Percentiles rank a stretch among this genome's conserved stretches.
These are phyloP conservation scores for Phellinidium pouzarii DNA, from an alignment of 1,284 basidiomycete species.

Conservation along the genomic window DNA sequence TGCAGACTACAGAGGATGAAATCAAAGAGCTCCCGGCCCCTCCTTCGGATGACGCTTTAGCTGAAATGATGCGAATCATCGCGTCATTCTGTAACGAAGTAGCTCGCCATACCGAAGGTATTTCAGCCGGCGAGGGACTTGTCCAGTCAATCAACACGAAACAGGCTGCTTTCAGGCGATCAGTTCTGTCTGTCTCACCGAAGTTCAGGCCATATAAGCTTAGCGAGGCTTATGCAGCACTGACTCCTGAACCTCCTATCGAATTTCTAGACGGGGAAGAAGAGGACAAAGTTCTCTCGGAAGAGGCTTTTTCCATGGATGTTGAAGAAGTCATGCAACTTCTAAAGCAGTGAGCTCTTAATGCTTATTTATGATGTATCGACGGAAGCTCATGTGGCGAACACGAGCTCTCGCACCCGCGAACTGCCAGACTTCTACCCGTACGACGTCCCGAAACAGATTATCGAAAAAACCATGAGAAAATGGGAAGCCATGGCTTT, in stretches of 20 bases:
- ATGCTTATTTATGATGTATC: neutral
- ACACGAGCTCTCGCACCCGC: conserved; percentile 53
- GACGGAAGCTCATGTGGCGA: neutral
- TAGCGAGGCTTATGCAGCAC: neutral
- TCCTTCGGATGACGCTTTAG: conserved; percentile 47
- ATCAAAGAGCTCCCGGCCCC: conserved; percentile 41
- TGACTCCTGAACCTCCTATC: neutral
- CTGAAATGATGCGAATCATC: conserved; percentile 45
- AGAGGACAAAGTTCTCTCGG: neutral
- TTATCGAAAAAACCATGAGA: conserved; percentile 39
- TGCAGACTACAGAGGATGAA: conserved; percentile 33
- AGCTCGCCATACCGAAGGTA: conserved; percentile 42
- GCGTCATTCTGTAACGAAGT: conserved; percentile 42
- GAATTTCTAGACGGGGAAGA: conserved; percentile 14
- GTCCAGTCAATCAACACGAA: conserved; percentile 46
- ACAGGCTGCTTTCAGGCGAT: conserved; percentile 39
- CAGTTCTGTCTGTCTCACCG: conserved; percentile 49
- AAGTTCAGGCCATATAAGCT: conserved; percentile 32
- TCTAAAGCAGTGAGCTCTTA: conserved; percentile 37
- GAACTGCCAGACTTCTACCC: conserved; percentile 63
- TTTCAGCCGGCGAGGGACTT: conserved; percentile 41
- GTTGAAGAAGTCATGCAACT: conserved; percentile 48
- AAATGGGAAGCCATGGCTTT: conserved; percentile 46
- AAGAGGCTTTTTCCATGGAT: conserved; percentile 33
- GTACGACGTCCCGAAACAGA: conserved; percentile 47